Base-by-base conservation (phyloP, 371 early-diverging fungal species). In the Mucor racemosus region DNA sequence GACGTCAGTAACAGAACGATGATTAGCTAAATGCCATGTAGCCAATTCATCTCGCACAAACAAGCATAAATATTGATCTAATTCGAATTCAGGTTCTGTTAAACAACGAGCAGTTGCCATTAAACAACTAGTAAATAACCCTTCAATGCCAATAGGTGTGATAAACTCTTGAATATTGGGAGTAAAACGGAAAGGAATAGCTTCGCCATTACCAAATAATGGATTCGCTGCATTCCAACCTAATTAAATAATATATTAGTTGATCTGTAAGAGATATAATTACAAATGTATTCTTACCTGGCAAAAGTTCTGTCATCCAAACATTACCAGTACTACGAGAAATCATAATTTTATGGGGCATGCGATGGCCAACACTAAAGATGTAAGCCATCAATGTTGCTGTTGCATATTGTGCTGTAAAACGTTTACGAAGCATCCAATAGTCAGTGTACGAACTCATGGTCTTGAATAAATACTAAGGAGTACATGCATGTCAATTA, bases 111-210 rank as follows among this genome's bases (percentile, higher is more conserved):
- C 93, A 11, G 94, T 88, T 19, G 94, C 89, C 86, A 95, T 88
- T 26, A 96, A 61, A 21, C 90, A 88, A 53, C 88, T 86, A 15
- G 92, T 87, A 62, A 98, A 95, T 4, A 93, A 81, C 1, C 99
- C 99, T 63, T 97, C 98, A 8, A 98, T 84, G 0, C 98, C 98
- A 31, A 92, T 87, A 19, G 94, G 91, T 0, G 94, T 94, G 48
- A 99, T 91, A 75, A 97, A 96, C 46, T 91, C 83, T 85, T 97
- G 98, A 58, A 99, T 86, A 75, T 94, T 96, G 36, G 99, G 99
- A 10, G 99, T 98, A 69, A 99, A 88, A 6, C 99, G 90, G 93
- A 99, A 99, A 5, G 98, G 98, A 19, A 99, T 95, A 5, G 92
- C 77, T 71, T 98, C 98, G 1, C 80, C 76, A 60, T 76, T 80